Evolutionary conservation across 2,329 filamentous ascomycete genomes (phyloP), one percentile per base, ranked within the genome.

Genomic region (Bipolaris victoriae): DNA sequence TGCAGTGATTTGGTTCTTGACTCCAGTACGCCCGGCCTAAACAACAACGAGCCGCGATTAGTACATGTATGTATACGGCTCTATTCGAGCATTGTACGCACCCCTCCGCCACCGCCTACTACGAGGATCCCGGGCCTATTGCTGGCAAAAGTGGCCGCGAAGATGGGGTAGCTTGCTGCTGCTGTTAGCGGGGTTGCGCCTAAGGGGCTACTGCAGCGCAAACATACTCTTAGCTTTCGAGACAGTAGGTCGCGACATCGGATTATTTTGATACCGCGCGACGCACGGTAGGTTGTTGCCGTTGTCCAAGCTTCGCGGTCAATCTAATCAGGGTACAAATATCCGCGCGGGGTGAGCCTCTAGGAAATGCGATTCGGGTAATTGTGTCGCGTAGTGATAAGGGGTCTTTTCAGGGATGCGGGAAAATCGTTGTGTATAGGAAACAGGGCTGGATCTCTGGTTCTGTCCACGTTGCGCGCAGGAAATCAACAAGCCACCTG

Each of bases 71-170:
- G 6, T 26, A 20, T 18, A 35, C 50, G 37, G n/a, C 39, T 57
- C 11, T 15, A 39, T 62, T 47, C 1, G 61, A 51, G 15, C 48
- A 61, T 67, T 63, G 53, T 62, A 55, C 47, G 90, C 88, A 63
- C 88, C 49, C 94, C 94, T 63, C 94, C 94, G 60, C 94, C 94
- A 50, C 94, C 94, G 36, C 97, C 90, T 7, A 97, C 80, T 22
- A 97, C 82, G 62, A 88, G 88, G 62, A 85, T 85, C 58, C 88
- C 84, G 79, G 96, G 69, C 88, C 64, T 66, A 69, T 89, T 84
- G 49, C 90, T 91, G 72, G 96, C 92, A 76, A 96, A 97, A 72
- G 92, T 92, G 74, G 92, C 90, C 54, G 90, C 87, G 76, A 92
- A 97, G 57, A 96, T 85, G 47, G 93, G 93, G 77, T 94, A 97